Percentiles rank a stretch among this genome's conserved stretches.
Evolutionary conservation across 768 basidiomycete genomes (phyloP).

Genomic region (Termitomyces sp.): DNA sequence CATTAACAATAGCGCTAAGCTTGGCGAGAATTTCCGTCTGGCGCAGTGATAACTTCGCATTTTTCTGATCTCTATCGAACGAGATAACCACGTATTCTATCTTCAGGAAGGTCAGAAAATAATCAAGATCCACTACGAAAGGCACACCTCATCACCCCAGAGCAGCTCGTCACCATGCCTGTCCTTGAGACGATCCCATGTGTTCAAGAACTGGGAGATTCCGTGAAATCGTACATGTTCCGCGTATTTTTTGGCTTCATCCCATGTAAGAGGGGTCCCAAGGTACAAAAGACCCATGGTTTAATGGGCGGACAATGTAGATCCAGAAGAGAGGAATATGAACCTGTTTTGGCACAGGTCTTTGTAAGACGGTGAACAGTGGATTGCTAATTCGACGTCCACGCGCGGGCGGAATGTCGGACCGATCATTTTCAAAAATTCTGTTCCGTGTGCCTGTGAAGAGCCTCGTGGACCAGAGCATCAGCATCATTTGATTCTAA

Average conservation of each 20-base stretch:
- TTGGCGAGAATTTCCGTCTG: slow-evolving; percentile 92
- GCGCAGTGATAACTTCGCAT: slow-evolving; percentile 87
- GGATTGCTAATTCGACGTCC: slow-evolving; percentile 15
- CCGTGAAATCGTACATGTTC: slow-evolving; percentile 92
- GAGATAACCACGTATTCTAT: slow-evolving; percentile 95
- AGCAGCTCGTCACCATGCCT: slow-evolving; percentile 87
- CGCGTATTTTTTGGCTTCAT: slow-evolving; percentile 81
- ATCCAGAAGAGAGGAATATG: neutral
- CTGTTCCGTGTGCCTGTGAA: slow-evolving; percentile 89
- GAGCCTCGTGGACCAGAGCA: slow-evolving; percentile 40
- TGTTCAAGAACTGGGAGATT: slow-evolving; percentile 91
- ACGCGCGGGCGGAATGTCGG: neutral
- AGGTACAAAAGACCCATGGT: slow-evolving; percentile 90
- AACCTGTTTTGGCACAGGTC: slow-evolving; percentile 8
- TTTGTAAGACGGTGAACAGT: slow-evolving; percentile 20
- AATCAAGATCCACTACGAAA: neutral
- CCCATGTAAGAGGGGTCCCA: slow-evolving; percentile 92
- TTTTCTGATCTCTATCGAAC: slow-evolving; percentile 75
- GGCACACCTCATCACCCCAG: slow-evolving; percentile 95
- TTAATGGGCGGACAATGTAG: neutral
- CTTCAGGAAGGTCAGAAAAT: slow-evolving; percentile 36
- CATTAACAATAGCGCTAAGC: slow-evolving; percentile 64
- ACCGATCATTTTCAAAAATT: slow-evolving; percentile 11
- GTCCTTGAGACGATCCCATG: slow-evolving; percentile 91
- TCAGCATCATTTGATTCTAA: too few relatives aligned